Evolutionary conservation across 2,329 filamentous ascomycete species (phyloP).

Genomic region (Davidsoniella neocaledoniae): DNA sequence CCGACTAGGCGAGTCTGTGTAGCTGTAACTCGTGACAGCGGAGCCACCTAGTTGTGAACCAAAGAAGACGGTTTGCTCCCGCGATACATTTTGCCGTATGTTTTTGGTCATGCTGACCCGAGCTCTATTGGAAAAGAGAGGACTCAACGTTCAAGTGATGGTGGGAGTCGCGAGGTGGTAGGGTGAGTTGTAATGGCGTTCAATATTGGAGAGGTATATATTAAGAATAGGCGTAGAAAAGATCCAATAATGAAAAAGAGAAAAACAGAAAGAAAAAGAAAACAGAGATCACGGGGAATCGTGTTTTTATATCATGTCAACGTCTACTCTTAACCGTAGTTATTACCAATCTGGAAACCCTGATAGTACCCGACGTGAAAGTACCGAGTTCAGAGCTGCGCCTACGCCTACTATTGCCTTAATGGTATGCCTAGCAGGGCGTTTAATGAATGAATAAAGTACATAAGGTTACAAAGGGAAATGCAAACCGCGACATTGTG

Average conservation of each 20-base stretch:
- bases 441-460: no score
- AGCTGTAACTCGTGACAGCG: conserved; percentile 42
- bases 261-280: not conserved
- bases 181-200: not conserved
- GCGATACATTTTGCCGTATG: not conserved
- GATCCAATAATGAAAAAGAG: not conserved
- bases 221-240: not conserved
- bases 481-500: no score
- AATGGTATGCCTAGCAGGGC: no score
- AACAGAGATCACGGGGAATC: not conserved
- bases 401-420: no score
- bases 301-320: not conserved
- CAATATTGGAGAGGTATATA: not conserved
- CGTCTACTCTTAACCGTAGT: no score
- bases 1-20: conserved; percentile 38
- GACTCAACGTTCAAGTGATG: not conserved
- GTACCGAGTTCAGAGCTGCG: no score
- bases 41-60: conserved; percentile 40
- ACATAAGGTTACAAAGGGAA: no score
- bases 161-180: not conserved
- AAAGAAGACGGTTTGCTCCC: conserved; percentile 31
- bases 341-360: no score
- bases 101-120: not conserved
- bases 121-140: not conserved
- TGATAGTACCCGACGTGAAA: no score